Evolutionary conservation across 1,139 yeast species (phyloP).

Genomic region (Yamadazyma oceani): DNA sequence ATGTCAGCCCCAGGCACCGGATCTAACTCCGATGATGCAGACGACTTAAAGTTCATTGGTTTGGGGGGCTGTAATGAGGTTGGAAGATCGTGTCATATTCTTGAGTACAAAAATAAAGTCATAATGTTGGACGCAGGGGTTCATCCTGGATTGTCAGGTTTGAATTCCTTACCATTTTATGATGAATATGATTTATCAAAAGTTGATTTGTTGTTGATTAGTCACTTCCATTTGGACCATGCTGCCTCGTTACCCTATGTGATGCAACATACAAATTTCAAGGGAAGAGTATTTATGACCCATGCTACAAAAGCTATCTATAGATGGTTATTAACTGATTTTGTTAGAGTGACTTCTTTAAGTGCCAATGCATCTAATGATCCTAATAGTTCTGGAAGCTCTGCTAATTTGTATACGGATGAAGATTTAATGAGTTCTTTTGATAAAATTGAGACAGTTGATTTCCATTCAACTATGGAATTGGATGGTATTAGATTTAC

Average conservation of each 20-base stretch:
- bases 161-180: conserved; percentile 89
- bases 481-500: conserved; percentile 93
- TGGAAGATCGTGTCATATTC: conserved; percentile 92
- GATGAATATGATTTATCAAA: conserved; percentile 90
- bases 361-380: conserved; percentile 21
- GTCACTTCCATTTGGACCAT: conserved; percentile 96
- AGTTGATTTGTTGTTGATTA: conserved; percentile 81
- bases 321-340: conserved; percentile 91
- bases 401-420: conserved; percentile 72
- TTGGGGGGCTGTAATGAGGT: conserved; percentile 99
- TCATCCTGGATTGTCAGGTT: conserved; percentile 92
- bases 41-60: conserved; percentile 73
- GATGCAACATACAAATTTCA: conserved; percentile 93
- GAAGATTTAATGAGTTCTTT: conserved; percentile 87
- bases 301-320: conserved; percentile 98
- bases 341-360: conserved; percentile 84
- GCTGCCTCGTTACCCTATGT: conserved; percentile 98
- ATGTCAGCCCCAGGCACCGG: background rate
- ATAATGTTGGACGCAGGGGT: conserved; percentile 98
- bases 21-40: conserved; percentile 19
- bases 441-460: conserved; percentile 89
- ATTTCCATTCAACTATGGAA: conserved; percentile 92
- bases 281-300: conserved; percentile 96
- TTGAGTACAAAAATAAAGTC: conserved; percentile 92
- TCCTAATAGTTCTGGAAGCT: conserved; percentile 15